These are phyloP conservation scores for Scytalidium sp. DNA, from an alignment of 2,329 filamentous ascomycete species.

Conservation along the genomic window DNA sequence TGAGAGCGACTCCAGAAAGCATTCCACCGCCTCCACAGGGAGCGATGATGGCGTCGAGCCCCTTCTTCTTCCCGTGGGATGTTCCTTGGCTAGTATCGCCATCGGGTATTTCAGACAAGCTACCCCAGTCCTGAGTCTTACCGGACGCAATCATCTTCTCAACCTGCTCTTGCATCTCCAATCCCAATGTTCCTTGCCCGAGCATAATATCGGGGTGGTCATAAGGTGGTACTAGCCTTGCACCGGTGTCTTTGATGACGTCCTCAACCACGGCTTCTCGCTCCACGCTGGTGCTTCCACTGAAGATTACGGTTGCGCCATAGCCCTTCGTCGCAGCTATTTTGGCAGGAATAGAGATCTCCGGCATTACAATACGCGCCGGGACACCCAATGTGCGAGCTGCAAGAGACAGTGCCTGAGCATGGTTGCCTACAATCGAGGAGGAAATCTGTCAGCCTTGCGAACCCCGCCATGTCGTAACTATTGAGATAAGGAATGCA, in stretches of 20 bases:
- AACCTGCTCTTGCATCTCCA: constrained; percentile 80
- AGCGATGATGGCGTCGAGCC: constrained; percentile 70
- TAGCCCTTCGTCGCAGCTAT: constrained; percentile 79
- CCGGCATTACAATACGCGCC: constrained; percentile 89
- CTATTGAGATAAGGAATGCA: too few species aligned
- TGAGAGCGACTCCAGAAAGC: constrained; percentile 78
- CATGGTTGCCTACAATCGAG: constrained; percentile 74
- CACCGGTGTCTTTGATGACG: constrained; percentile 69
- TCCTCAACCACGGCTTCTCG: constrained; percentile 73
- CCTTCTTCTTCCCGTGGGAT: constrained; percentile 18
- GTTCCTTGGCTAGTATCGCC: constrained; percentile 9
- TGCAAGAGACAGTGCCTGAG: constrained; percentile 86
- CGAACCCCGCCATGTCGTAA: too few species aligned
- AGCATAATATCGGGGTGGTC: constrained; percentile 90
- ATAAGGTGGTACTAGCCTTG: constrained; percentile 82
- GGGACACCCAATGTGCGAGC: constrained; percentile 70
- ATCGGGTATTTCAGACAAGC: constrained; percentile 7
- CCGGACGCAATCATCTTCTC: constrained; percentile 42
- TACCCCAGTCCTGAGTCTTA: constrained; percentile 12
- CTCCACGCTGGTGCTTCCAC: constrained; percentile 75
- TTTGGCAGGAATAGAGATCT: constrained; percentile 81
- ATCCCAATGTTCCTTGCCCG: constrained; percentile 84
- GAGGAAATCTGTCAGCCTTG: background rate
- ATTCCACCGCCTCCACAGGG: constrained; percentile 89
- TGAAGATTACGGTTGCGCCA: constrained; percentile 76